Evolutionary conservation across 345 rosid species (phyloP).

Genomic region (Acer saccharum): DNA sequence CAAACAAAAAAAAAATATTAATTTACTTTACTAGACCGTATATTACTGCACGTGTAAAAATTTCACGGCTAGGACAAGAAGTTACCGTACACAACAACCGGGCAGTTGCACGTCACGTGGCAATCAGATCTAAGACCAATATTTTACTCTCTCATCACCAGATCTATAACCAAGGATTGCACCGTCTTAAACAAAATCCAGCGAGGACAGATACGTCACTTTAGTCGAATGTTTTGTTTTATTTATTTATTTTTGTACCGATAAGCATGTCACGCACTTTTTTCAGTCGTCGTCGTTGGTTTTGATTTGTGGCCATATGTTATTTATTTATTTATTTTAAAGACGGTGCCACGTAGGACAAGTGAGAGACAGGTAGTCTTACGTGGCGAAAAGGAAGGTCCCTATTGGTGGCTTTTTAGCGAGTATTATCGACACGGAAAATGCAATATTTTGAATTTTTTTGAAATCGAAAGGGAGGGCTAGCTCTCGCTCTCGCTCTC

Average conservation of each 20-base stretch:
- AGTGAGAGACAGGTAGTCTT: not conserved
- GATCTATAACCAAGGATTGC: not conserved
- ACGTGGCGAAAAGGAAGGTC: constrained; percentile 33
- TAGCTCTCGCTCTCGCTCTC: not conserved
- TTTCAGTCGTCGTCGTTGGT: not conserved
- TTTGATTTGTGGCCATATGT: constrained; percentile 10
- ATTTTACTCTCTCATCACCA: not conserved
- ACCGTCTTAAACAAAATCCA: not conserved
- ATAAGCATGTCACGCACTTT: constrained; percentile 24
- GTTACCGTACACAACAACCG: constrained; percentile 1
- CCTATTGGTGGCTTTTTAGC: constrained; percentile 42
- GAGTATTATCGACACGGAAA: constrained; percentile 23
- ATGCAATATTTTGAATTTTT: constrained; percentile 2
- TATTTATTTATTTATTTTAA: not conserved
- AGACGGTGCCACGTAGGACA: constrained; percentile 23
- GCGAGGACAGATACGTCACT: constrained; percentile 18
- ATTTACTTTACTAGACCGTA: not conserved
- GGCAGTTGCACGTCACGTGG: constrained; percentile 22
- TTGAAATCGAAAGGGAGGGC: constrained; percentile 3
- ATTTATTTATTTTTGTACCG: constrained; percentile 9
- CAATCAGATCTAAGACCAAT: constrained; percentile 20
- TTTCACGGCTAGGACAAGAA: not conserved
- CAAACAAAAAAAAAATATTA: not conserved
- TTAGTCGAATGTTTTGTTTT: no score
- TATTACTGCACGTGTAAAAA: constrained; percentile 19